These are phyloP conservation scores for Avena eriantha DNA, from an alignment of 176 grass and related monocot genomes.

Conservation along the genomic window DNA sequence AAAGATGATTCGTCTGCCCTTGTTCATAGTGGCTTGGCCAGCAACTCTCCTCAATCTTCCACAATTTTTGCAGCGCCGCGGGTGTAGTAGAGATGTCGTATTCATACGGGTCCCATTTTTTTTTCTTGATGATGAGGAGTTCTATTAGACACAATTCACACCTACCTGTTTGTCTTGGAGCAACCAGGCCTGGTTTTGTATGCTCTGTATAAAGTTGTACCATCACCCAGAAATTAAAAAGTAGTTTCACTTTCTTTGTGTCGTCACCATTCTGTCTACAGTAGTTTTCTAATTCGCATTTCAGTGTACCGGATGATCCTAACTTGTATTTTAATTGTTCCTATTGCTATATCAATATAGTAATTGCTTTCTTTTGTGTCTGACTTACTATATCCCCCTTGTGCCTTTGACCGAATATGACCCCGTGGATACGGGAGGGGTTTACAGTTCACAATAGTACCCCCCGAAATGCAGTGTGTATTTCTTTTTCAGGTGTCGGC, in stretches of 20 bases:
- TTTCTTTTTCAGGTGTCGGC: slow-evolving; percentile 25
- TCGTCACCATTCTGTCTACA: not conserved
- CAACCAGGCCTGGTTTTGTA: slow-evolving; percentile 49
- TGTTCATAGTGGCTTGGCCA: slow-evolving; percentile 40
- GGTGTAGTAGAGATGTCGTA: slow-evolving; percentile 45
- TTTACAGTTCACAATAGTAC: no score
- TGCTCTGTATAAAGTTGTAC: slow-evolving; percentile 58
- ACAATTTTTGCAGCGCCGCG: slow-evolving; percentile 40
- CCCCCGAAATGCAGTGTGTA: not conserved
- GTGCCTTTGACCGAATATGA: no score
- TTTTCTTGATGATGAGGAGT: not conserved
- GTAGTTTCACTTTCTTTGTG: slow-evolving; percentile 24
- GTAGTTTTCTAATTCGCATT: slow-evolving; percentile 11
- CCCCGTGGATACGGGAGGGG: no score
- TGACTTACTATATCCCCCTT: not conserved
- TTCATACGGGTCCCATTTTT: slow-evolving; percentile 34
- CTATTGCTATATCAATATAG: not conserved
- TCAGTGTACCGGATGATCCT: not conserved
- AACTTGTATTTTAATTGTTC: not conserved
- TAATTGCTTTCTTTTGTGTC: not conserved
- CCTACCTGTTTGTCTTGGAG: slow-evolving; percentile 46
- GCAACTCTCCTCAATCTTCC: slow-evolving; percentile 30
- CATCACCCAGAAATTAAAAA: slow-evolving; percentile 40
- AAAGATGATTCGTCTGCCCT: slow-evolving; percentile 41
- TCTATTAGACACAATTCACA: slow-evolving; percentile 39